Evolutionary conservation across 1,284 basidiomycete species (phyloP), one percentile per base, ranked within the genome.

Genomic region (Macrocystidia cucumis): DNA sequence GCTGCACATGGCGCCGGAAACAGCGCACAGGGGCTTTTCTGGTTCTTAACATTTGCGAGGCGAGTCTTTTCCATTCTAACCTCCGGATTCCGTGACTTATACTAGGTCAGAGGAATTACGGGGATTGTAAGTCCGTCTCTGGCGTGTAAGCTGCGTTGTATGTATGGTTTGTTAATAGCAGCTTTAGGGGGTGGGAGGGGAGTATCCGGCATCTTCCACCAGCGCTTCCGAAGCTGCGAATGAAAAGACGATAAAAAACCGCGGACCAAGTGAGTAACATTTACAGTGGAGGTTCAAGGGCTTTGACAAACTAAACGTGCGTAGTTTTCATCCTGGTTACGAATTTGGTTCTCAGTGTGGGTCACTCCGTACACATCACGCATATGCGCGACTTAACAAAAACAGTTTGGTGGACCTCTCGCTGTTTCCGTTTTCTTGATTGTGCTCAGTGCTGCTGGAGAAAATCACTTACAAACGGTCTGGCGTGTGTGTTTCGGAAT

Each of bases 401-500:
- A 14, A 6, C 30, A 72, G 72, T 73, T 81, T 44, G 82, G 82
- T 26, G 77, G 77, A 0, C 80, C 83, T 5, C 59, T 89, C 38
- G 79, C 83, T 2, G 74, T 78, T 37, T 70, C 70, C 3, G 66
- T 86, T 17, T 88, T 85, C 57, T 55, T 88, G 26, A 79, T 89
- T 44, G 79, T 83, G 20, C 62, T 88, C 18, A 74, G 69, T 3
- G 76, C 74, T 25, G 74, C 76, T 7, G 81, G 81, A 11, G 66
- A 74, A 42, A 54, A 73, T 32, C 74, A 81, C 48, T 66, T 88
- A 5, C 54, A 68, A 18, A 84, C 78, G 6, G 78, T 85, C 31
- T 89, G 86, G 86, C 69, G 85, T 14, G 72, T 82, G 34, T 78
- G 75, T 49, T 85, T 86, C 48, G 84, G 80, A 2, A 65, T 89